Conservation (phyloP, 441 rosid genomes). For the Gossypium lobatum region DNA sequence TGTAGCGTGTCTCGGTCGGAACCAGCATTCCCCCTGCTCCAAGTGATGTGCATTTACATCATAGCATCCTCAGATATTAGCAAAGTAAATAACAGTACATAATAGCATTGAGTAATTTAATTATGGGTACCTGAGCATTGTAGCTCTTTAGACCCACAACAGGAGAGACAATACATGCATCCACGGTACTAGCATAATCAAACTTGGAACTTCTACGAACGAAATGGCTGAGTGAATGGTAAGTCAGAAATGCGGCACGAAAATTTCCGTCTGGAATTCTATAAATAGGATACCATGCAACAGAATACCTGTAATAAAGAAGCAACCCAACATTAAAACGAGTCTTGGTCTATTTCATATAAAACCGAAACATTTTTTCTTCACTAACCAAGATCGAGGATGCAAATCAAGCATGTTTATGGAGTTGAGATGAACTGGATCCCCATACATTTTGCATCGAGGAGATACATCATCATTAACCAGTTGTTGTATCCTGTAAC, state of each 20-base stretch:
- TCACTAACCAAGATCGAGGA: constrained; percentile 49
- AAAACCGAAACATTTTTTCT: neutral
- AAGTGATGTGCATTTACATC: neutral
- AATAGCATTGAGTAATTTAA: neutral
- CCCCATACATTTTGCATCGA: constrained; percentile 33
- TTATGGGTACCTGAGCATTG: constrained; percentile 42
- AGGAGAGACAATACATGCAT: constrained; percentile 31
- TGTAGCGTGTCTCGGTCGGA: constrained; percentile 26
- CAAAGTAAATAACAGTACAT: neutral
- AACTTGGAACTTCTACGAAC: constrained; percentile 23
- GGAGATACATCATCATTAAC: constrained; percentile 25
- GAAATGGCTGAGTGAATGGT: constrained; percentile 45
- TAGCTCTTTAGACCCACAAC: constrained; percentile 56
- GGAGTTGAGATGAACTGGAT: constrained; percentile 32
- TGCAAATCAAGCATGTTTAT: constrained; percentile 37
- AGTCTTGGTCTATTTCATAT: neutral
- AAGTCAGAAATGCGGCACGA: constrained; percentile 56
- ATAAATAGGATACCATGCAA: constrained; percentile 60
- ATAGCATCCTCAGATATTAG: neutral
- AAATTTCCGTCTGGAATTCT: constrained; percentile 48
- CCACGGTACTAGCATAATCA: constrained; percentile 13
- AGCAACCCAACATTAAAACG: neutral
- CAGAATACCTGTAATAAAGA: constrained; percentile 44
- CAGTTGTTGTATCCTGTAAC: constrained; percentile 46
- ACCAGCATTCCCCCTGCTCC: constrained; percentile 56